Evolutionary conservation across 1,284 basidiomycete genomes (phyloP).

Genomic region (Pisolithus thermaeus): DNA sequence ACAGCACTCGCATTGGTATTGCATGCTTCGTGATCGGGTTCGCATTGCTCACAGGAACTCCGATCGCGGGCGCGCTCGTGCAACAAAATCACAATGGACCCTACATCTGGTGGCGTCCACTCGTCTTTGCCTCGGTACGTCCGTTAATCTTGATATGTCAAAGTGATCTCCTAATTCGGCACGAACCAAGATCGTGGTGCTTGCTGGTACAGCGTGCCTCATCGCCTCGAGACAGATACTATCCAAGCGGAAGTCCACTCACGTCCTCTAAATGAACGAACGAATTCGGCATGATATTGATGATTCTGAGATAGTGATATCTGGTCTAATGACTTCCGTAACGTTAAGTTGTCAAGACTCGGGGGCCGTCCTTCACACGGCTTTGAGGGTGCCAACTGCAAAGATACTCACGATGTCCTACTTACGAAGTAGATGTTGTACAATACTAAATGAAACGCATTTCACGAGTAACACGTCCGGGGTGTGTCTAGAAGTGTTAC

Average conservation of each 20-base stretch:
- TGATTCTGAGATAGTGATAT: background rate
- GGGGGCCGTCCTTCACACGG: too few relatives aligned
- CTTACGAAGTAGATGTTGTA: too few relatives aligned
- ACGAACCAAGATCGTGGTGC: conserved; percentile 19
- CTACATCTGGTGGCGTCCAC: conserved; percentile 37
- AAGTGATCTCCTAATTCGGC: conserved; percentile 7
- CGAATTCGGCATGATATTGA: background rate
- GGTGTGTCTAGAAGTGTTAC: too few relatives aligned
- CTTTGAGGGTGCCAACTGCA: too few relatives aligned
- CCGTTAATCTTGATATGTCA: background rate
- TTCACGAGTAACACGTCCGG: too few relatives aligned
- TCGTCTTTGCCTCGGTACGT: conserved; percentile 40
- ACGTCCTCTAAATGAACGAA: background rate
- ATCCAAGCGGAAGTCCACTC: conserved; percentile 6
- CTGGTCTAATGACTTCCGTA: background rate
- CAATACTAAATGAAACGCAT: too few relatives aligned
- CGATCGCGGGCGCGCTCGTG: conserved; percentile 41
- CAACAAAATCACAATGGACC: conserved; percentile 15
- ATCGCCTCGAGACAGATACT: conserved; percentile 5
- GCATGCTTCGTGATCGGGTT: conserved; percentile 36
- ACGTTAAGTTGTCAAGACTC: background rate
- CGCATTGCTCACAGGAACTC: conserved; percentile 40
- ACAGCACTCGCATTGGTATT: conserved; percentile 37
- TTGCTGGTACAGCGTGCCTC: conserved; percentile 6
- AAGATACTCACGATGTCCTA: too few relatives aligned